Percentiles rank a stretch among this genome's conserved stretches.
Evolutionary conservation across 2,329 filamentous ascomycete genomes (phyloP).

Genomic region (Amauroascus niger): DNA sequence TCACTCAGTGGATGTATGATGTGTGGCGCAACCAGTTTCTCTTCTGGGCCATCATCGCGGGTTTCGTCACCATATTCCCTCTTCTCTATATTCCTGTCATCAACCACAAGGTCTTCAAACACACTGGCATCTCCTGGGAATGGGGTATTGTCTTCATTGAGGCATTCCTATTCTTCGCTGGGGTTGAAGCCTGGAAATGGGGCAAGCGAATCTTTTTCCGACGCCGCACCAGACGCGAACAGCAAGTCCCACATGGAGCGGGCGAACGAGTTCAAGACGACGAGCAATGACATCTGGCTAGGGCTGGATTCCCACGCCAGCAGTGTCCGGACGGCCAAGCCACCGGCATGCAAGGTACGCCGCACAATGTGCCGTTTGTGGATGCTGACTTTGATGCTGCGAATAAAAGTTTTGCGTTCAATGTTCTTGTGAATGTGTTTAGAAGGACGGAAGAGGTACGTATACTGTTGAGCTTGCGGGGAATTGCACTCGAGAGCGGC

Average conservation of each 20-base stretch:
- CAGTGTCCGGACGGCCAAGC: neutral
- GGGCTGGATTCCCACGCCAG: neutral
- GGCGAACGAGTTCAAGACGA: constrained; percentile 8
- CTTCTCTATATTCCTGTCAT: constrained; percentile 59
- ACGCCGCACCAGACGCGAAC: constrained; percentile 16
- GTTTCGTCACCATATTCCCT: constrained; percentile 50
- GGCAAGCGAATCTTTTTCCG: constrained; percentile 50
- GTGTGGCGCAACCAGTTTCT: constrained; percentile 65
- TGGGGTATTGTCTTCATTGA: constrained; percentile 59
- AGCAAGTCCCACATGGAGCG: constrained; percentile 3
- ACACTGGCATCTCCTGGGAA: constrained; percentile 57
- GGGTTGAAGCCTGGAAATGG: constrained; percentile 59
- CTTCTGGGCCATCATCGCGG: constrained; percentile 54
- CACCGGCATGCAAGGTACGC: neutral
- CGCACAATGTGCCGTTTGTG: neutral
- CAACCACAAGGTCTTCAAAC: constrained; percentile 57
- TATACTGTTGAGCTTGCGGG: neutral
- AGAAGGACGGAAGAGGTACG: neutral
- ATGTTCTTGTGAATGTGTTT: neutral
- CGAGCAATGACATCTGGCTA: constrained; percentile 12
- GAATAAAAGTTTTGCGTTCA: constrained; percentile 1
- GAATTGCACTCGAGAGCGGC: neutral
- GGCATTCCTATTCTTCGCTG: constrained; percentile 52
- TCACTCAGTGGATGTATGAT: constrained; percentile 58
- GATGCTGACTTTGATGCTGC: neutral